phyloP scores from a whole-genome alignment of 2,329 filamentous ascomycete species.

The Colletotrichum nymphaeae region DNA sequence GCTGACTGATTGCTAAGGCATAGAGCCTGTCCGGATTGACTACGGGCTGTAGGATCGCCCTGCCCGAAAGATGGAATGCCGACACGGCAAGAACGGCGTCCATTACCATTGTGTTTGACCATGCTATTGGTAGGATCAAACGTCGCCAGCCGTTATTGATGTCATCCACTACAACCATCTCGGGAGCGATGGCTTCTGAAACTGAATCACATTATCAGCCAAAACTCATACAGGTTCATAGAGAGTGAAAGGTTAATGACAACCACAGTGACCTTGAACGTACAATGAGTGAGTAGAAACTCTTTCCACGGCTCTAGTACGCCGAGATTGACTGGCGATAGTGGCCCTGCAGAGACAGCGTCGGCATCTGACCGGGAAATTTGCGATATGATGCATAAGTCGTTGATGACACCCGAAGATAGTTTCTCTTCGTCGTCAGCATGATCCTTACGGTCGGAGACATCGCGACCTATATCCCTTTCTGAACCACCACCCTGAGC shows the following conservation, averaged over 20 bases:
- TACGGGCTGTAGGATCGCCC: background rate
- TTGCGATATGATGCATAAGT: background rate
- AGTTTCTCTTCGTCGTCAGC: too few species aligned
- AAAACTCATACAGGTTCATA: too few species aligned
- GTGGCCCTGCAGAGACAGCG: background rate
- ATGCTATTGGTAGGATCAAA: slow-evolving; percentile 37
- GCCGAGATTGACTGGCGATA: background rate
- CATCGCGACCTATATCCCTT: too few species aligned
- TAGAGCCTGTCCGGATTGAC: background rate
- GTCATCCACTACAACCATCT: slow-evolving; percentile 40
- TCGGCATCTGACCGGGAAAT: background rate
- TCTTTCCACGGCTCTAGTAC: slow-evolving; percentile 20
- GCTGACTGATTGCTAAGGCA: background rate
- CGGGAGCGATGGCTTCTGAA: slow-evolving; percentile 38
- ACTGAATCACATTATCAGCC: slow-evolving; percentile 22
- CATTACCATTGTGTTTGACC: slow-evolving; percentile 39
- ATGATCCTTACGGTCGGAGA: too few species aligned
- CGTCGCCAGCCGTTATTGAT: slow-evolving; percentile 38
- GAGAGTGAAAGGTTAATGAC: too few species aligned
- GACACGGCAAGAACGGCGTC: slow-evolving; percentile 41
- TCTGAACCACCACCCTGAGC: background rate
- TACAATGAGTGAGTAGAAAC: slow-evolving; percentile 27
- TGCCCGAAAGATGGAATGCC: slow-evolving; percentile 38
- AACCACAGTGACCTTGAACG: slow-evolving; percentile 5
- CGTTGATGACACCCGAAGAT: too few species aligned